These are phyloP conservation scores for Apiotrichum sp. DNA, from an alignment of 1,284 basidiomycete genomes.

Conservation along the genomic window DNA sequence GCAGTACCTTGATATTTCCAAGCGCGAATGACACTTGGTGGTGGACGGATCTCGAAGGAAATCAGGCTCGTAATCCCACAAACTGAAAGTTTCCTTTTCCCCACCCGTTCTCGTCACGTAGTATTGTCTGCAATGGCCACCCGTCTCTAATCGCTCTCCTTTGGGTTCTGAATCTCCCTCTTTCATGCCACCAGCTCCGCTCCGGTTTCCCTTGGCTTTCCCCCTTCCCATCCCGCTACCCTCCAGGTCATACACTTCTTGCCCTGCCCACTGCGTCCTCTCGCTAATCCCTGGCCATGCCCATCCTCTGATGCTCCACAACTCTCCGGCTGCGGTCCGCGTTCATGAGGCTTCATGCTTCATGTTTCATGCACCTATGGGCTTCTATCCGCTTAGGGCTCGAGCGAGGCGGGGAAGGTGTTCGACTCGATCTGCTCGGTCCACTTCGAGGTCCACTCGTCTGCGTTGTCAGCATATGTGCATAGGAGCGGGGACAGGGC, in stretches of 20 bases:
- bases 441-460: constrained; percentile 82
- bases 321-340: neutral
- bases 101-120: no score
- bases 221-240: no score
- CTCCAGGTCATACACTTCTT: no score
- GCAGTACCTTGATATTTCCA: neutral
- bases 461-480: constrained; percentile 44
- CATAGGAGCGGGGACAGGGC: neutral
- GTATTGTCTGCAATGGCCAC: no score
- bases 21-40: no score
- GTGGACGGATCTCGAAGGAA: no score
- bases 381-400: constrained; percentile 51
- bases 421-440: constrained; percentile 89
- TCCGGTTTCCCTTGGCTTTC: no score
- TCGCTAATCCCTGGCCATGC: neutral
- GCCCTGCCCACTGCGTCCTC: neutral
- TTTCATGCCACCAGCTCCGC: no score
- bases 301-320: neutral
- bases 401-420: constrained; percentile 83
- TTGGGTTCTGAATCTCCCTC: no score
- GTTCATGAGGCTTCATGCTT: neutral
- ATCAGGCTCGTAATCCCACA: no score
- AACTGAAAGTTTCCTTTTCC: no score
- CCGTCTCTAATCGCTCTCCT: no score
- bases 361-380: constrained; percentile 6